Conservation (phyloP, 306 rosid species). For the Quercus aquifolioides region DNA sequence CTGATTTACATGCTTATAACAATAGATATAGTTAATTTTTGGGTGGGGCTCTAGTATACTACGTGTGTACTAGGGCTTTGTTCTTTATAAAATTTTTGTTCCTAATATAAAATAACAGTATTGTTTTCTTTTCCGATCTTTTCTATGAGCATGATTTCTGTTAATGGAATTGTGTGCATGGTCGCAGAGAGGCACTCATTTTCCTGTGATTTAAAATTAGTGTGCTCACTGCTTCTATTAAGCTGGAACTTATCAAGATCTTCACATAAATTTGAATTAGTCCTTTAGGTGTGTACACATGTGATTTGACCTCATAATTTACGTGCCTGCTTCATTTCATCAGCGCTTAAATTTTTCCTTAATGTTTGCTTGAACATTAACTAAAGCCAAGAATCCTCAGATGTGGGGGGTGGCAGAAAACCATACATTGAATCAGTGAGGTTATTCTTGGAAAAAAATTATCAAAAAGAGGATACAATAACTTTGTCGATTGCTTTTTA, state of each 20-base stretch:
- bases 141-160: background rate
- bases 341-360: too few species aligned
- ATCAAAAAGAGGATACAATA: background rate
- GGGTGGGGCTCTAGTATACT: too few species aligned
- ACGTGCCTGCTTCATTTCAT: background rate
- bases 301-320: background rate
- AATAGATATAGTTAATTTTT: background rate
- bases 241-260: background rate
- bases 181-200: background rate
- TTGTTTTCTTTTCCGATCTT: background rate
- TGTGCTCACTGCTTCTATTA: background rate
- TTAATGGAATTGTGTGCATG: too few species aligned
- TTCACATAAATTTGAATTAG: background rate
- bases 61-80: too few species aligned
- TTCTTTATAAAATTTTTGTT: too few species aligned
- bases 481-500: background rate
- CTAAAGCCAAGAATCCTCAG: background rate
- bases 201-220: background rate
- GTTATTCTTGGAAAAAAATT: background rate
- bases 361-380: too few species aligned
- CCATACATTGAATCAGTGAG: background rate
- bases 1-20: background rate
- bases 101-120: too few species aligned
- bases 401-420: background rate
- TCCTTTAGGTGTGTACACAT: background rate